Evolutionary conservation across 2,329 filamentous ascomycete genomes (phyloP).

Genomic region (Stagonosporopsis vannaccii): DNA sequence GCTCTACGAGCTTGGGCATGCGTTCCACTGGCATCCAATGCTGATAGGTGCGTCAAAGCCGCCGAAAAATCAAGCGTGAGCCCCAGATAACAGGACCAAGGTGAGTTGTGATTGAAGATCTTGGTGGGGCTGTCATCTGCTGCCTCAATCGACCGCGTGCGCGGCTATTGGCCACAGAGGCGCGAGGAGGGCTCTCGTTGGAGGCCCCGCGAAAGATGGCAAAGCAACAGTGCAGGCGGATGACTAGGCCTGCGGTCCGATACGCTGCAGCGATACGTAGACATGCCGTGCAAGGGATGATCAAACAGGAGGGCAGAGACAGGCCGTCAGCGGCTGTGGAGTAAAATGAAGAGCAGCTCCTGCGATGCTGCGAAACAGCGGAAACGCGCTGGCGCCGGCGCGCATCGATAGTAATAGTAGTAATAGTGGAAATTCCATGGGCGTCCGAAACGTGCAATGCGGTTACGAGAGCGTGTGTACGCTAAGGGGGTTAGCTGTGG

Average conservation of each 20-base stretch:
- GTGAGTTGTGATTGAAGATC: slow-evolving; percentile 14
- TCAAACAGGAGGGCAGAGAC: slow-evolving; percentile 22
- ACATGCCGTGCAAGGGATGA: slow-evolving; percentile 20
- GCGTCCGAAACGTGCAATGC: slow-evolving; percentile 6
- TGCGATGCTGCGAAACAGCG: neutral
- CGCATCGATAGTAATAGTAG: neutral
- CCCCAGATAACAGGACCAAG: neutral
- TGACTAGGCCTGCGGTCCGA: slow-evolving; percentile 6
- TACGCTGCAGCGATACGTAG: slow-evolving; percentile 3
- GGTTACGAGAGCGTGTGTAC: slow-evolving; percentile 5
- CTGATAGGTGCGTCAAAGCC: neutral
- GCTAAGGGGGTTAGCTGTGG: neutral
- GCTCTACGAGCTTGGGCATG: neutral
- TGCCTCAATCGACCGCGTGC: neutral
- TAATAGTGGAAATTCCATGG: slow-evolving; percentile 16
- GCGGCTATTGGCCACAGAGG: slow-evolving; percentile 3
- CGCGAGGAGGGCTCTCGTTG: slow-evolving; percentile 1
- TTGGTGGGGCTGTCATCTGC: slow-evolving; percentile 8
- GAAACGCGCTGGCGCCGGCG: neutral
- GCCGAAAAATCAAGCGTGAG: neutral
- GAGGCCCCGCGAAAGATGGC: slow-evolving; percentile 4
- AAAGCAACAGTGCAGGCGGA: neutral
- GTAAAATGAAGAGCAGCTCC: slow-evolving; percentile 1
- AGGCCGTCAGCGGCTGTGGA: slow-evolving; percentile 3
- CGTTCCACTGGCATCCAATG: neutral